Evolutionary conservation across 768 basidiomycete genomes (phyloP).

Genomic region (Pleurotus pulmonarius): DNA sequence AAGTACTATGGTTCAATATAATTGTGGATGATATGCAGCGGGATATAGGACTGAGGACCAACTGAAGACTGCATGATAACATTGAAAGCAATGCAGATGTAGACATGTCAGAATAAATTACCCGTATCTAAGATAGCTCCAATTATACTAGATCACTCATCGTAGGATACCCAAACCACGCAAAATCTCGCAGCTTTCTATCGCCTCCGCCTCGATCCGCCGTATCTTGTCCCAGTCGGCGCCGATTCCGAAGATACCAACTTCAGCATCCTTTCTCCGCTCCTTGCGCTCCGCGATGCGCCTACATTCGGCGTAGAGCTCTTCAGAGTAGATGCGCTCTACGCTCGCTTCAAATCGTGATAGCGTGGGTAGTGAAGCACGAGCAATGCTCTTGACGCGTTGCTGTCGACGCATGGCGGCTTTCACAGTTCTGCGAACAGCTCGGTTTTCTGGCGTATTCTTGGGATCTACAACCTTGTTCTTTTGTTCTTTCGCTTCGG

Average conservation of each 20-base stretch:
- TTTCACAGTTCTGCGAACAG: not conserved
- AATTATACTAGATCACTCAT: not conserved
- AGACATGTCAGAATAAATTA: constrained; percentile 2
- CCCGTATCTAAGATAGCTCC: not conserved
- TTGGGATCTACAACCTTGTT: constrained; percentile 6
- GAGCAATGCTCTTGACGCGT: constrained; percentile 26
- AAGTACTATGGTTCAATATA: too few species aligned
- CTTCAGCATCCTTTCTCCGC: constrained; percentile 67
- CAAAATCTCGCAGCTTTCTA: constrained; percentile 78
- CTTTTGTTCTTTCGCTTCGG: constrained; percentile 17
- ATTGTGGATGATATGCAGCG: too few species aligned
- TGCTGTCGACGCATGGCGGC: constrained; percentile 6
- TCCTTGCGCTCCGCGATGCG: constrained; percentile 63
- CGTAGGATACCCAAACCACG: constrained; percentile 52
- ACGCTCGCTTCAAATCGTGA: constrained; percentile 71
- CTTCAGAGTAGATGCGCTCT: constrained; percentile 71
- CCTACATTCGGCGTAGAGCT: constrained; percentile 70
- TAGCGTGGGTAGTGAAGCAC: constrained; percentile 33
- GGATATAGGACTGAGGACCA: too few species aligned
- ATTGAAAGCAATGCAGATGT: too few species aligned
- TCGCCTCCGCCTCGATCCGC: constrained; percentile 63
- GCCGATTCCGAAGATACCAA: constrained; percentile 88
- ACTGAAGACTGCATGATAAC: too few species aligned
- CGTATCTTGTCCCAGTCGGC: constrained; percentile 90
- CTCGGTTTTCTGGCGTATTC: constrained; percentile 15